Evolutionary conservation across 2,329 filamentous ascomycete genomes (phyloP).

Genomic region (Claviceps sorghi): DNA sequence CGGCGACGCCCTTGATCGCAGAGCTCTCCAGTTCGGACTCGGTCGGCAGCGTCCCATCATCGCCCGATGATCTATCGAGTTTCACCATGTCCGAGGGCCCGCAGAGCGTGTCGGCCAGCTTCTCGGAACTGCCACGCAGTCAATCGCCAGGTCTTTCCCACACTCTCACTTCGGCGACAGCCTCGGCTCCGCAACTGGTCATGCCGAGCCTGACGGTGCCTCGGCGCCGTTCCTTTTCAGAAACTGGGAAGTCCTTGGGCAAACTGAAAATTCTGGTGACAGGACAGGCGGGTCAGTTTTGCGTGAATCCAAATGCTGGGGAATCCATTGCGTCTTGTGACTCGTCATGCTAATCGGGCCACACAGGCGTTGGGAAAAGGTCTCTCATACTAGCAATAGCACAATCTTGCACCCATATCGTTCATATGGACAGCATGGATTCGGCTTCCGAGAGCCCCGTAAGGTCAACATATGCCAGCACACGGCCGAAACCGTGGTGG

Average conservation of each 20-base stretch:
- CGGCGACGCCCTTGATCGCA: constrained; percentile 14
- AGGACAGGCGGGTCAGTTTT: constrained; percentile 51
- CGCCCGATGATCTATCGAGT: constrained; percentile 35
- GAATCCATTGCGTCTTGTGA: not conserved
- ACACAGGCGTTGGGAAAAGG: constrained; percentile 67
- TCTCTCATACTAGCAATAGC: constrained; percentile 80
- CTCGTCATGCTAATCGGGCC: not conserved
- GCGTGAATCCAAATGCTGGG: not conserved
- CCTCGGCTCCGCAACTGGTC: constrained; percentile 59
- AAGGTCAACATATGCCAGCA: constrained; percentile 63
- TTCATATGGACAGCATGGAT: constrained; percentile 65
- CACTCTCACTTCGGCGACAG: not conserved
- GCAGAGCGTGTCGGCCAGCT: constrained; percentile 13
- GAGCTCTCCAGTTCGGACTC: constrained; percentile 16
- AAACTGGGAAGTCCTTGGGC: constrained; percentile 69
- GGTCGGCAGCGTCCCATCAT: constrained; percentile 33
- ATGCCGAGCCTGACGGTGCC: constrained; percentile 96
- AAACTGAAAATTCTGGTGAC: constrained; percentile 80
- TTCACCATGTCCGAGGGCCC: constrained; percentile 24
- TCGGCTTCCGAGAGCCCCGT: constrained; percentile 22
- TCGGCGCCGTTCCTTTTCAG: constrained; percentile 74
- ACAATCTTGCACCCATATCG: constrained; percentile 77
- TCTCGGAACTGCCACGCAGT: constrained; percentile 10
- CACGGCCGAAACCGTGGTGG: constrained; percentile 77
- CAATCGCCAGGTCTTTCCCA: constrained; percentile 9